Percentiles rank a stretch among this genome's conserved stretches.
Conservation (phyloP, 208 protist genomes). For the Leptomonas pyrrhocoris region DNA sequence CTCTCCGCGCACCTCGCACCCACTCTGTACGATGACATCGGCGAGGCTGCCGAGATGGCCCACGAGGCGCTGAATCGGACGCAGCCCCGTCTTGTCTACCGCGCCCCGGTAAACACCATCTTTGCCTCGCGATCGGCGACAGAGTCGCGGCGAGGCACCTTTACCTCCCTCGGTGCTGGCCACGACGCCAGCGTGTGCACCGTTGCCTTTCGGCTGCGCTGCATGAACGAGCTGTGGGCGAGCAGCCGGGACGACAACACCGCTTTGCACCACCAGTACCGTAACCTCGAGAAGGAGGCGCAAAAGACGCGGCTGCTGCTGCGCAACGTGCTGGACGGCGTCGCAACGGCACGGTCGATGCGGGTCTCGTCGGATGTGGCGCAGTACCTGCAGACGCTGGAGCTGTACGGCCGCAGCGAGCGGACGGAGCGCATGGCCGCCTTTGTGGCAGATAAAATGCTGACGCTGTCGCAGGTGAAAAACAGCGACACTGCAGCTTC, state of each 20-base stretch:
- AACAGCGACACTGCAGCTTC: not conserved
- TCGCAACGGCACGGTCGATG: slow-evolving; percentile 73
- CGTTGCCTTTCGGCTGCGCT: slow-evolving; percentile 82
- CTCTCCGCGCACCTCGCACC: slow-evolving; percentile 56
- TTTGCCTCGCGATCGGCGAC: slow-evolving; percentile 65
- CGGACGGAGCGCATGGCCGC: slow-evolving; percentile 58
- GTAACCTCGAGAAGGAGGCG: slow-evolving; percentile 56
- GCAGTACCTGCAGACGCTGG: slow-evolving; percentile 72
- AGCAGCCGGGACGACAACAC: slow-evolving; percentile 80
- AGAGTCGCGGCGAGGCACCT: slow-evolving; percentile 43
- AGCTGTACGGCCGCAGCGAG: slow-evolving; percentile 79
- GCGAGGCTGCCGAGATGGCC: slow-evolving; percentile 64
- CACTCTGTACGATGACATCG: slow-evolving; percentile 57
- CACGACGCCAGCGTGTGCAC: slow-evolving; percentile 67
- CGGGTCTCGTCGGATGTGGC: slow-evolving; percentile 40
- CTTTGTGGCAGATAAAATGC: slow-evolving; percentile 64
- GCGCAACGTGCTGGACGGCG: slow-evolving; percentile 76
- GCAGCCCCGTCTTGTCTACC: slow-evolving; percentile 60
- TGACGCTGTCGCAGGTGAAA: slow-evolving; percentile 1
- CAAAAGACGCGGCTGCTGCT: slow-evolving; percentile 62
- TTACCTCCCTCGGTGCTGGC: slow-evolving; percentile 40
- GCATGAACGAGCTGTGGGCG: slow-evolving; percentile 81
- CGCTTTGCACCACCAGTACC: slow-evolving; percentile 79
- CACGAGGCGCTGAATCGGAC: slow-evolving; percentile 51
- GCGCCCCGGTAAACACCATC: slow-evolving; percentile 72